phyloP scores from a whole-genome alignment of 345 rosid species.

The Camelina hispida region DNA sequence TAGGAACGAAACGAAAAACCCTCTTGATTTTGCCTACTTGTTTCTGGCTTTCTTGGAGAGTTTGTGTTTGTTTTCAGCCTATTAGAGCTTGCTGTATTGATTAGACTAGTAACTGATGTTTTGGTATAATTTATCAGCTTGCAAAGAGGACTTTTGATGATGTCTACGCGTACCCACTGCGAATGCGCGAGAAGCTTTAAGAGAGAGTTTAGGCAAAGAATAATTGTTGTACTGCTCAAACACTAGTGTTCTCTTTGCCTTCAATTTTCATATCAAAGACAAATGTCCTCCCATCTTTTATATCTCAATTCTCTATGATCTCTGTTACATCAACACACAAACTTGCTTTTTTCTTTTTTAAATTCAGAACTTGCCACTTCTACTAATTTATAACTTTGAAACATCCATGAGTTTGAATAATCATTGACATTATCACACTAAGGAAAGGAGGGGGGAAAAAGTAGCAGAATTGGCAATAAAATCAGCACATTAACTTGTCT shows the following conservation, averaged over 20 bases:
- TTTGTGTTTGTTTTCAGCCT: slow-evolving; percentile 35
- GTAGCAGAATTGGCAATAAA: background rate
- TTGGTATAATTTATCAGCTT: slow-evolving; percentile 47
- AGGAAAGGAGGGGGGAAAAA: background rate
- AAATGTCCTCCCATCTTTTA: slow-evolving; percentile 14
- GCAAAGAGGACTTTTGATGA: slow-evolving; percentile 59
- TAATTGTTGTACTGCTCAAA: slow-evolving; percentile 34
- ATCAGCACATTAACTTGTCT: background rate
- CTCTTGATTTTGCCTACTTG: slow-evolving; percentile 12
- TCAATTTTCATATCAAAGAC: slow-evolving; percentile 25
- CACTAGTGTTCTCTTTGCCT: slow-evolving; percentile 33
- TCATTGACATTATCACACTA: background rate
- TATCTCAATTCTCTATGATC: slow-evolving; percentile 5
- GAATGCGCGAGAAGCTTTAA: slow-evolving; percentile 21
- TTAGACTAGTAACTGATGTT: slow-evolving; percentile 37
- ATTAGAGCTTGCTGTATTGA: slow-evolving; percentile 17
- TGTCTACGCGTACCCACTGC: slow-evolving; percentile 27
- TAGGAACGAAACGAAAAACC: slow-evolving; percentile 22
- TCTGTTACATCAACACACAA: background rate
- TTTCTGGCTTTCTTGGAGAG: slow-evolving; percentile 25
- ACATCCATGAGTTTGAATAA: background rate
- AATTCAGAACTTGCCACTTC: background rate
- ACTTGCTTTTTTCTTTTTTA: background rate
- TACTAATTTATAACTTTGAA: background rate
- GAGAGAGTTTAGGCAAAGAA: slow-evolving; percentile 37